These are phyloP conservation scores for Santalum album DNA, from an alignment of 164 flowering plant species.

Conservation along the genomic window DNA sequence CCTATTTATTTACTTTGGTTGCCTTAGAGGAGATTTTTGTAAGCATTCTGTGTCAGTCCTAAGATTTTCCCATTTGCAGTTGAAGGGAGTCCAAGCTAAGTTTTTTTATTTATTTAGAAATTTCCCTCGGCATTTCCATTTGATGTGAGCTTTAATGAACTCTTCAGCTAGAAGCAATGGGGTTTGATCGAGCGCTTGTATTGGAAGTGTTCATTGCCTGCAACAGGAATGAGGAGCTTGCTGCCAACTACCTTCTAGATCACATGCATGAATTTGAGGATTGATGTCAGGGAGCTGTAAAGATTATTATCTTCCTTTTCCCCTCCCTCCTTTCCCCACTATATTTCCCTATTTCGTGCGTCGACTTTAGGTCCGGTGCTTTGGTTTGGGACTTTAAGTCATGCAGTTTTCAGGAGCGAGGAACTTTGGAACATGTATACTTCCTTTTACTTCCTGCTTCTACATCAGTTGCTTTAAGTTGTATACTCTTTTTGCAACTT, in stretches of 20 bases:
- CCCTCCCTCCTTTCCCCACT: neutral
- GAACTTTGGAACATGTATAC: neutral
- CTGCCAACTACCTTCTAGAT: slow-evolving; percentile 65
- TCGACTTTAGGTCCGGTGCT: too few relatives aligned
- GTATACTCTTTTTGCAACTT: too few relatives aligned
- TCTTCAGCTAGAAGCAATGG: slow-evolving; percentile 67
- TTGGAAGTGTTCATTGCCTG: slow-evolving; percentile 67
- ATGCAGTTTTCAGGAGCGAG: neutral
- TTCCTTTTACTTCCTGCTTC: neutral
- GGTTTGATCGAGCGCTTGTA: slow-evolving; percentile 54
- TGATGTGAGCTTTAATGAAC: neutral
- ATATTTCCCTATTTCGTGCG: too few relatives aligned
- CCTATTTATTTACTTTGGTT: neutral
- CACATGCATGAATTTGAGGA: slow-evolving; percentile 62
- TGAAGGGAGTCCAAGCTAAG: too few relatives aligned
- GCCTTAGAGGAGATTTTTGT: too few relatives aligned
- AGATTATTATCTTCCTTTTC: neutral
- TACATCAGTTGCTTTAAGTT: too few relatives aligned
- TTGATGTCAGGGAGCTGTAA: slow-evolving; percentile 4
- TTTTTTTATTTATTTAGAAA: too few relatives aligned
- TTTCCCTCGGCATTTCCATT: too few relatives aligned
- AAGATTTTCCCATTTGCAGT: too few relatives aligned
- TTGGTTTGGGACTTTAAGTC: neutral
- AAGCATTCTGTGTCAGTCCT: too few relatives aligned
- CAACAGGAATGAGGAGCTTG: slow-evolving; percentile 70